Evolutionary conservation across 2,329 filamentous ascomycete genomes (phyloP), one percentile per base, ranked within the genome.

Genomic region (Trichophyton equinum): DNA sequence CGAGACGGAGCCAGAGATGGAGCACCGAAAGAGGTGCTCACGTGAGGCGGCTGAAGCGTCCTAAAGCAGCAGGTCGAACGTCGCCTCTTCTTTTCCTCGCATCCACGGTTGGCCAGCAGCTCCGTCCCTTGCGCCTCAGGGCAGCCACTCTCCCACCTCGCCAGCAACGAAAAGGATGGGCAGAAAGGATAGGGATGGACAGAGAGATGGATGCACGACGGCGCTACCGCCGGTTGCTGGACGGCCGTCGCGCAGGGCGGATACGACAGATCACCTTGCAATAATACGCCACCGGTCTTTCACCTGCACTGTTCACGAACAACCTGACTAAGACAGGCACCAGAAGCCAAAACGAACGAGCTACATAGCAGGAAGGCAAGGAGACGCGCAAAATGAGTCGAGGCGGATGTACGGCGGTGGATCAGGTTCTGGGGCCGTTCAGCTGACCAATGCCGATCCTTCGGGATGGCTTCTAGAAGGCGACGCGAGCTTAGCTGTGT

Each of bases 391-490:
- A 53, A 53, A 13, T 13, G n/a, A 13, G 33, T 15, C 49, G 49
- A 33, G 44, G 44, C 44, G 44, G 44, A 47, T 47, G 44, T 47
- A 25, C 44, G 18, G 18, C 20, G 46, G 46, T 51, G 46, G 46
- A 51, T 51, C 46, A 25, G 18, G 46, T 51, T 51, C 46, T 55
- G 51, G 40, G 51, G 51, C 51, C 51, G 51, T 27, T 33, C 51
- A 55, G 51, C 51, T 55, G 51, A 55, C 51, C 27, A 22, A 36
- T 30, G 51, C 51, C 51, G 51, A 55, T 55, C 51, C 51, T 55
- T 55, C 51, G 51, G 49, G 49, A 55, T 55, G 51, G 51, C 51
- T 55, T 55, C 51, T 55, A 55, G 51, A 55, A 55, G 51, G 51
- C 22, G 22, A 33, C 9, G 5, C 20, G 46, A 27, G 22, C 46